phyloP scores from a whole-genome alignment of 2,329 filamentous ascomycete genomes.

The Stachybotrys chartarum region DNA sequence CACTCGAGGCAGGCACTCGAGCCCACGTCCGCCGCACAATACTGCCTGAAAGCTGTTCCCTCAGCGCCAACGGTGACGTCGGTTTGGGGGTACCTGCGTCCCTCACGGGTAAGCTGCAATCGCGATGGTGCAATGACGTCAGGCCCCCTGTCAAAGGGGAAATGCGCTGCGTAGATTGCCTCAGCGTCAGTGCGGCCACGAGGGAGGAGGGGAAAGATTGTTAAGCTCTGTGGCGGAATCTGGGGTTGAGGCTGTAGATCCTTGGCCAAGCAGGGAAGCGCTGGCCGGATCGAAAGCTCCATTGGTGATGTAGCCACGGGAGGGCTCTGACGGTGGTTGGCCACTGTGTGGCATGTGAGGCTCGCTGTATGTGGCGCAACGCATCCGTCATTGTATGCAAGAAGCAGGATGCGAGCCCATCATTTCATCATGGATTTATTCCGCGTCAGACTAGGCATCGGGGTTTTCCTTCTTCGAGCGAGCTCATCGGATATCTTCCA shows the following conservation, averaged over 20 bases:
- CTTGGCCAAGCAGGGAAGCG: not conserved
- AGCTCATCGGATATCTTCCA: too few relatives aligned
- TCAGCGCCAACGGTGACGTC: not conserved
- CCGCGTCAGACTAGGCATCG: too few relatives aligned
- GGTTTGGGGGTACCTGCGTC: not conserved
- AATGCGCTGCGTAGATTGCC: too few relatives aligned
- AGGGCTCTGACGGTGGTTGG: too few relatives aligned
- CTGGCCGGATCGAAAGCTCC: not conserved
- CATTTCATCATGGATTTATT: not conserved
- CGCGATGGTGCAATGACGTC: not conserved
- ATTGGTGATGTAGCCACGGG: not conserved
- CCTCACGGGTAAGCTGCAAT: not conserved
- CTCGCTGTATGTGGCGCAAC: not conserved
- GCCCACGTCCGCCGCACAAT: too few relatives aligned
- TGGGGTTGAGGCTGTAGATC: not conserved
- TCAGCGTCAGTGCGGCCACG: too few relatives aligned
- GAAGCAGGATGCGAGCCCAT: not conserved
- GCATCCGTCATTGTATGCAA: not conserved
- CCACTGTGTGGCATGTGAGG: not conserved
- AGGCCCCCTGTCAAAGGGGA: not conserved
- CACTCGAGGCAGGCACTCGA: not conserved
- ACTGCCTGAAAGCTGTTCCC: too few relatives aligned
- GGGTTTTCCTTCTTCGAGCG: too few relatives aligned
- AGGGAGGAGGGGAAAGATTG: too few relatives aligned
- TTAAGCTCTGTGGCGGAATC: not conserved